These are phyloP conservation scores for Wickerhamiella slavikovae DNA, from an alignment of 805 yeast genomes.

Conservation along the genomic window DNA sequence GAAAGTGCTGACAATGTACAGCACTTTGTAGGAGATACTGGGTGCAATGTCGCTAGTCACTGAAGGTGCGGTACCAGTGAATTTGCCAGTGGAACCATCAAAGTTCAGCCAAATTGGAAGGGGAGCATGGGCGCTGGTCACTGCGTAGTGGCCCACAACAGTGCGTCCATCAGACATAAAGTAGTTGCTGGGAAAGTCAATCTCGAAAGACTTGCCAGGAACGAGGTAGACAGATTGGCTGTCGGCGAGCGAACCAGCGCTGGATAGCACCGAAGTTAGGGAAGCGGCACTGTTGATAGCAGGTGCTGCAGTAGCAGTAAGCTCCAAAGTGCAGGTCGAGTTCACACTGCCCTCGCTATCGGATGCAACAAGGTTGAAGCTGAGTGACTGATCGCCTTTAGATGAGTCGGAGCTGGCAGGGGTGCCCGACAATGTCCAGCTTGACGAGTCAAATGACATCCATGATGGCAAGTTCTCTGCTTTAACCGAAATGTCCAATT, in stretches of 20 bases:
- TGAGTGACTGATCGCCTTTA: conserved; percentile 23
- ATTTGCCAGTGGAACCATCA: conserved; percentile 37
- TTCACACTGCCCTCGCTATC: conserved; percentile 32
- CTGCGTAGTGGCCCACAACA: conserved; percentile 56
- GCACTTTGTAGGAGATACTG: conserved; percentile 45
- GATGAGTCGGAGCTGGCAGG: conserved; percentile 20
- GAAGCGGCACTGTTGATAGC: conserved; percentile 21
- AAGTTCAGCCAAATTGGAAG: conserved; percentile 80
- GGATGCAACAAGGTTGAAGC: conserved; percentile 37
- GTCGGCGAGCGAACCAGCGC: conserved; percentile 62
- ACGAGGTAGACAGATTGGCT: conserved; percentile 46
- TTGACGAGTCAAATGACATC: conserved; percentile 46
- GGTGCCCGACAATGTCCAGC: conserved; percentile 49
- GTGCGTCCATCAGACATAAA: conserved; percentile 32
- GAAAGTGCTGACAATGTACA: conserved; percentile 62
- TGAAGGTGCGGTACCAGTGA: conserved; percentile 74
- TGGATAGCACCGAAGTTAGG: conserved; percentile 33
- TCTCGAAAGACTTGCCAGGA: conserved; percentile 46
- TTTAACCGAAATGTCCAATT: conserved; percentile 28
- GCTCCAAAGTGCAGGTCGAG: conserved; percentile 36
- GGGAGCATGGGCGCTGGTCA: conserved; percentile 65
- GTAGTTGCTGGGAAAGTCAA: conserved; percentile 40
- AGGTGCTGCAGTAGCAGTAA: conserved; percentile 38
- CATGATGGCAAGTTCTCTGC: conserved; percentile 49
- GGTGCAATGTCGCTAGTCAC: conserved; percentile 81